These are phyloP conservation scores for Ceratocystis albifundus DNA, from an alignment of 2,329 filamentous ascomycete genomes.

Conservation along the genomic window DNA sequence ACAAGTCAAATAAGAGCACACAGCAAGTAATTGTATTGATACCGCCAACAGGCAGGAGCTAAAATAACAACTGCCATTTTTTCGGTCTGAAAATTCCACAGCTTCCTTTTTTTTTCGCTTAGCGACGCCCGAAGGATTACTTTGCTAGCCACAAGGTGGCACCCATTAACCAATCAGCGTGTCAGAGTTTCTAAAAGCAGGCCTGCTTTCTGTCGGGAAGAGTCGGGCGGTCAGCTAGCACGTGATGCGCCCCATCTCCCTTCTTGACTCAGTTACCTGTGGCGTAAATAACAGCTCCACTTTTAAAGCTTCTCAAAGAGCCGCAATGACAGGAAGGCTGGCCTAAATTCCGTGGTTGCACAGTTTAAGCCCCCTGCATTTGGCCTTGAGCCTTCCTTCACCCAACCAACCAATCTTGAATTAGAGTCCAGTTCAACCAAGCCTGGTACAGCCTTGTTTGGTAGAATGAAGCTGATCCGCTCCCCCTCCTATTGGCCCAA, in stretches of 20 bases:
- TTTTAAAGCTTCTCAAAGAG: conserved; percentile 17
- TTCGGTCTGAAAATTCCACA: conserved; percentile 3
- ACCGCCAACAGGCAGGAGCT: conserved; percentile 4
- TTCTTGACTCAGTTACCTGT: not conserved
- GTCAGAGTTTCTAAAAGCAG: conserved; percentile 19
- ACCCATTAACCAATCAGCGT: conserved; percentile 17
- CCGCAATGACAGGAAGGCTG: conserved; percentile 12
- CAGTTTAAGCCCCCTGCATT: not conserved
- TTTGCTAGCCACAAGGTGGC: conserved; percentile 12
- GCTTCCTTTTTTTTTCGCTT: not conserved
- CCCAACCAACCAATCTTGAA: not conserved
- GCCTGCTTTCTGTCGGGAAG: conserved; percentile 17
- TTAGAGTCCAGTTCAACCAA: not conserved
- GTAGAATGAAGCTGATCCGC: not conserved
- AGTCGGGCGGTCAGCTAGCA: conserved; percentile 16
- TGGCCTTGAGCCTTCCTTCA: not conserved
- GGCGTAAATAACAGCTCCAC: conserved; percentile 2
- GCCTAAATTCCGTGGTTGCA: conserved; percentile 19
- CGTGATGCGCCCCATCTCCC: not conserved
- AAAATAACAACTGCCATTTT: not conserved
- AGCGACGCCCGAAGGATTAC: conserved; percentile 18
- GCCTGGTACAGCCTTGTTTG: not conserved
- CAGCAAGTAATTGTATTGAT: not conserved
- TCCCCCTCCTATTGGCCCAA: not conserved
- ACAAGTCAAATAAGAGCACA: conserved; percentile 11